Base-by-base conservation (phyloP, 2,329 filamentous ascomycete species). In the Aspergillus sclerotialis region DNA sequence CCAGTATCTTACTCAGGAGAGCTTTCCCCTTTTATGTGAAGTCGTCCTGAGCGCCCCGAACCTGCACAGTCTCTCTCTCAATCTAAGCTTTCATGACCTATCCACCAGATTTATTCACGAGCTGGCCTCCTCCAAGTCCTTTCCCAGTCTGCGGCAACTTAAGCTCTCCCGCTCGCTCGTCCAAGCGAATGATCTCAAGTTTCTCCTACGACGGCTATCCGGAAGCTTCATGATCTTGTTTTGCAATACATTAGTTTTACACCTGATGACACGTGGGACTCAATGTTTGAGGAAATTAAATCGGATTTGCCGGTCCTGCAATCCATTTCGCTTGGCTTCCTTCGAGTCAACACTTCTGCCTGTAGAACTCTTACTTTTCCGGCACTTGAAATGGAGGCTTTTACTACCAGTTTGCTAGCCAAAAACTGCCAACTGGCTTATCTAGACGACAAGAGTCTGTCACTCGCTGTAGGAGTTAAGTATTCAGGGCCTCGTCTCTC, bases 101-200 rank as follows among this genome's bases (percentile, higher is more conserved):
- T 43, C 48, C 4, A 36, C 37, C 23, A 46, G 47, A 18, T 51
- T 51, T 4, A 43, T 51, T 36, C 44, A 51, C 33, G 46, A 51
- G 17, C 16, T 51, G 2, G 45, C 47, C 3, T 6, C 19, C 6
- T 23, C 19, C 19, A 10, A 10, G 19, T 23, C 19, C 7, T 10
- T 23, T 10, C 19, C 19, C 10, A 6, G 10, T 7, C 6, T 23
- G 7, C 19, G 10, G 19, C 7, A 23, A 7, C 19, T 23, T 6
- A 23, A 10, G 7, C 19, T 23, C 19, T 23, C 19, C 19, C 19
- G 19, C 19, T 7, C 19, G 6, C 10, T 10, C 10, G 6, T 23
- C 7, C 19, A 10, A 23, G 19, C 19, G 19, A 10, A 10, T 10
- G 19, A 23, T 10, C 19, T 23, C 7, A 6, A 10, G 10, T 6